Conservation (phyloP, 441 rosid species). For the Gossypium trilobum region DNA sequence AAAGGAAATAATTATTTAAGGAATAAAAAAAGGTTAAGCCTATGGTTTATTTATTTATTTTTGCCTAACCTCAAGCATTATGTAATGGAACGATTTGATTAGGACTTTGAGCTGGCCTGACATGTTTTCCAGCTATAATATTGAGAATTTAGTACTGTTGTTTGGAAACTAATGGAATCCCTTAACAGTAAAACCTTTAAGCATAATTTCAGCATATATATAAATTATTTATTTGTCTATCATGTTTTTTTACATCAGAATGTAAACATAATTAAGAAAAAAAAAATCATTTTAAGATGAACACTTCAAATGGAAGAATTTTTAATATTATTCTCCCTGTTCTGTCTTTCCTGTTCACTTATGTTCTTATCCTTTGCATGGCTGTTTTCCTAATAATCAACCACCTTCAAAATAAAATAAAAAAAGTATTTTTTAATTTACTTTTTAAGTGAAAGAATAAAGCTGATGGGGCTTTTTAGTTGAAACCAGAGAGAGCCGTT, state of each 20-base stretch:
- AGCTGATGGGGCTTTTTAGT: neutral
- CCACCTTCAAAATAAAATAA: neutral
- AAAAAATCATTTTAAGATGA: neutral
- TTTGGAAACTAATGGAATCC: neutral
- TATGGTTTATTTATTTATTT: neutral
- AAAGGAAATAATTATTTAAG: neutral
- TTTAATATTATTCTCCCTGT: neutral
- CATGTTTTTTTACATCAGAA: neutral
- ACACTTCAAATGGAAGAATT: too few relatives aligned
- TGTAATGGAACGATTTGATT: neutral
- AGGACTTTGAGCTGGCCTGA: constrained; percentile 3
- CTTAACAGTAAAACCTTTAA: neutral
- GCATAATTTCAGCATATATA: neutral
- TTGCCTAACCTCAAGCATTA: too few relatives aligned
- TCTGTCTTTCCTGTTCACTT: neutral
- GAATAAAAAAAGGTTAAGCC: neutral
- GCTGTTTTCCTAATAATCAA: constrained; percentile 7
- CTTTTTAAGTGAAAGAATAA: neutral
- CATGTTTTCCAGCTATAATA: neutral
- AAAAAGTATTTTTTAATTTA: neutral
- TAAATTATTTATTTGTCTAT: too few relatives aligned
- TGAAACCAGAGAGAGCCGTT: neutral
- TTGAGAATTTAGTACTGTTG: too few relatives aligned
- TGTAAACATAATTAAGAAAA: neutral
- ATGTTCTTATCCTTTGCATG: neutral